A percentile compares a stretch with the other conserved stretches of the same genome.
Conservation (phyloP, 2,329 filamentous ascomycete genomes). For the Aspergillus ibericus region DNA sequence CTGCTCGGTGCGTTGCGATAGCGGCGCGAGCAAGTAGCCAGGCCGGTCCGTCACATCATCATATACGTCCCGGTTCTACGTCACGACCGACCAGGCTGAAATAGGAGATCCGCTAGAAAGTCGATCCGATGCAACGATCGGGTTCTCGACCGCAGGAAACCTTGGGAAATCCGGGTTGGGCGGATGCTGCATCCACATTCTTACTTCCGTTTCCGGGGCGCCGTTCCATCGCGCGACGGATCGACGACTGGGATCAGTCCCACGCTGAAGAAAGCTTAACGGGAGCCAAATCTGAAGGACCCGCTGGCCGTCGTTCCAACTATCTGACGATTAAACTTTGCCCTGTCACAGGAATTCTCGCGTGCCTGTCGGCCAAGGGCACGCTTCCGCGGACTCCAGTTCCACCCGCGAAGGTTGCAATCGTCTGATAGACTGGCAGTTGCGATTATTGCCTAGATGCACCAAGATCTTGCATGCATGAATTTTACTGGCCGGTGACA, state of each 20-base stretch:
- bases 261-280: background rate
- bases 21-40: too few relatives aligned
- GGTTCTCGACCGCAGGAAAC: background rate
- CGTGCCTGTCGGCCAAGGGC: background rate
- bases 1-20: too few relatives aligned
- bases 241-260: background rate
- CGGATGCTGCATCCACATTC: background rate
- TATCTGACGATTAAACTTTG: background rate
- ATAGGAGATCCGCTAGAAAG: background rate
- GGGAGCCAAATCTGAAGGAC: background rate
- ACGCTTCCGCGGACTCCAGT: background rate
- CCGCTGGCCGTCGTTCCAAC: background rate
- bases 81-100: background rate
- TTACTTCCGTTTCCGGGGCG: conserved; percentile 11
- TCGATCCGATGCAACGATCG: background rate
- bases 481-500: conserved; percentile 13
- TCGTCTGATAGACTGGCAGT: background rate
- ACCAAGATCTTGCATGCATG: background rate
- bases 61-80: background rate
- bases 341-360: background rate
- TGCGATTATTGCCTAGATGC: background rate
- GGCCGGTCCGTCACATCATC: background rate
- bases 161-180: background rate
- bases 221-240: conserved; percentile 16
- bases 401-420: background rate